Evolutionary conservation across 2,329 filamentous ascomycete genomes (phyloP).

Genomic region (Monosporascus sp.): DNA sequence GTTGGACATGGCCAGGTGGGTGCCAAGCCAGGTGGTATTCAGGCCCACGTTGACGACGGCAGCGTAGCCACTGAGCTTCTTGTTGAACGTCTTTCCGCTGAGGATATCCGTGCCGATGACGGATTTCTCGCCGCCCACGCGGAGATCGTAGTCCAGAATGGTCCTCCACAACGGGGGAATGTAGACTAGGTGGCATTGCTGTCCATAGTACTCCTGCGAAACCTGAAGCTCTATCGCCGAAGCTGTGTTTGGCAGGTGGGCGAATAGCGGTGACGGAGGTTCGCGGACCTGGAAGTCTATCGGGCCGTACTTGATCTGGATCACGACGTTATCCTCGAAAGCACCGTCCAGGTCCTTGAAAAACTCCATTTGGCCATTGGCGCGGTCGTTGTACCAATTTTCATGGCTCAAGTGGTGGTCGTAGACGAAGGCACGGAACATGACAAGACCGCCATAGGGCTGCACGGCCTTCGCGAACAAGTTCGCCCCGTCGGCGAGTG

Average conservation of each 20-base stretch:
- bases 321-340: constrained; percentile 66
- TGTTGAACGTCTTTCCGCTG: constrained; percentile 53
- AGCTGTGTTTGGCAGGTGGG: constrained; percentile 38
- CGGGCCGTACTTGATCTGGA: constrained; percentile 71
- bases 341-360: constrained; percentile 59
- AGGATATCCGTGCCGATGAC: constrained; percentile 53
- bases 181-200: constrained; percentile 66
- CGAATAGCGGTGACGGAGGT: constrained; percentile 61
- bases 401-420: constrained; percentile 50
- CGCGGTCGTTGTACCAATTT: constrained; percentile 63
- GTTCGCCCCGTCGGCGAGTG: constrained; percentile 63
- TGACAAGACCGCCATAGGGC: constrained; percentile 56
- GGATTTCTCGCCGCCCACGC: constrained; percentile 52
- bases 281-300: constrained; percentile 73
- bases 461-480: constrained; percentile 58
- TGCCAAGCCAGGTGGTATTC: constrained; percentile 64
- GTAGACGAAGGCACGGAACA: constrained; percentile 72
- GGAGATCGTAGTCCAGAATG: constrained; percentile 62
- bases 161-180: constrained; percentile 64
- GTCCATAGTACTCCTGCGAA: constrained; percentile 66
- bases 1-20: constrained; percentile 66
- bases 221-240: constrained; percentile 62
- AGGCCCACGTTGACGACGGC: constrained; percentile 64
- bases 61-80: constrained; percentile 56
- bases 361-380: constrained; percentile 64